phyloP scores from a whole-genome alignment of 805 yeast genomes.

The Spathaspora passalidarum region DNA sequence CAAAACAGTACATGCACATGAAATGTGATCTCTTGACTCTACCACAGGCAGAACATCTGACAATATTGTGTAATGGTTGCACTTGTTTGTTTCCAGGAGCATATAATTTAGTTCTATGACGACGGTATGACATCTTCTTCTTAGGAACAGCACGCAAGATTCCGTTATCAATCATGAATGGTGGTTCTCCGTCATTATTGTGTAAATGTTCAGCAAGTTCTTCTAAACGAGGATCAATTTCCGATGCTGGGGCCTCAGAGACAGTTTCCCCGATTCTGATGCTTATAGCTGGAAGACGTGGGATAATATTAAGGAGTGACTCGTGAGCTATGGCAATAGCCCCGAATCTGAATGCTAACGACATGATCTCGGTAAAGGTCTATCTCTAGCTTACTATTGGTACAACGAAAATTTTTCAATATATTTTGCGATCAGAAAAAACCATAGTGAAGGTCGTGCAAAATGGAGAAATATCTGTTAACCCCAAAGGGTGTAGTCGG shows the following conservation, averaged over 20 bases:
- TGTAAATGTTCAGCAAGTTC: conserved; percentile 41
- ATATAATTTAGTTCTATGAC: conserved; percentile 78
- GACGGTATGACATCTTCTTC: conserved; percentile 84
- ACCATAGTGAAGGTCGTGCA: neutral
- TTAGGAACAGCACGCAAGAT: conserved; percentile 87
- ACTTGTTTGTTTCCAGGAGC: conserved; percentile 83
- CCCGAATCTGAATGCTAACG: conserved; percentile 22
- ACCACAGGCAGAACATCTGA: conserved; percentile 95
- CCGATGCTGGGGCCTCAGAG: neutral
- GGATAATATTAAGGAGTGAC: conserved; percentile 9
- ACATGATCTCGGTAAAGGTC: conserved; percentile 14
- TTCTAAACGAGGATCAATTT: conserved; percentile 25
- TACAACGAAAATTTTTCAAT: neutral
- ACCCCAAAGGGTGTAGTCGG: too few relatives aligned
- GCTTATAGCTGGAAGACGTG: conserved; percentile 14
- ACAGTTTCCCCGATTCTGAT: conserved; percentile 1
- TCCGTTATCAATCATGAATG: conserved; percentile 61
- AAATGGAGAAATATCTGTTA: neutral
- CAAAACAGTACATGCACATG: conserved; percentile 89
- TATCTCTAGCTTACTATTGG: neutral
- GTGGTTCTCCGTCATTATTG: conserved; percentile 27
- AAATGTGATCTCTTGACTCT: conserved; percentile 86
- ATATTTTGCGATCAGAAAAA: neutral
- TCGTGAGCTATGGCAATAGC: conserved; percentile 9
- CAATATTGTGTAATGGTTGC: conserved; percentile 70